phyloP scores from a whole-genome alignment of 2,329 filamentous ascomycete species.

The Saccharata proteae region DNA sequence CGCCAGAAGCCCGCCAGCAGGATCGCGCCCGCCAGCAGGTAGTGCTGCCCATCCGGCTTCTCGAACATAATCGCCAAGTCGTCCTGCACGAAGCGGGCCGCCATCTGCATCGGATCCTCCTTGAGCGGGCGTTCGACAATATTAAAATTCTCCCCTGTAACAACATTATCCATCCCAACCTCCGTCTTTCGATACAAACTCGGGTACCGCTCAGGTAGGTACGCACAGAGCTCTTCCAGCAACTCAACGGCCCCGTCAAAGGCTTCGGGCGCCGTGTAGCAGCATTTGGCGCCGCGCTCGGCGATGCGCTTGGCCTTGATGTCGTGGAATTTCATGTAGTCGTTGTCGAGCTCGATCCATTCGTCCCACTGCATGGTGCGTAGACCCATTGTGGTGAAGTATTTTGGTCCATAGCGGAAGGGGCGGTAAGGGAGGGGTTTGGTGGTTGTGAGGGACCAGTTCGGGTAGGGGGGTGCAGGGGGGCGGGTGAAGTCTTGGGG shows the following conservation, averaged over 20 bases:
- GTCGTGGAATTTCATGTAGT: constrained; percentile 60
- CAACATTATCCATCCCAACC: constrained; percentile 56
- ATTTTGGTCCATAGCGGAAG: constrained; percentile 65
- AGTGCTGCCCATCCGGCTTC: constrained; percentile 62
- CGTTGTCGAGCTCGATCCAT: constrained; percentile 78
- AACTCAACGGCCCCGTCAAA: constrained; percentile 63
- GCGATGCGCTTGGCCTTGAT: constrained; percentile 57
- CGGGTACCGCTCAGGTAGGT: constrained; percentile 66
- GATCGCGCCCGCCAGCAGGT: constrained; percentile 64
- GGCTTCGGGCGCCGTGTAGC: constrained; percentile 55
- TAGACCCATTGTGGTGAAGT: constrained; percentile 66
- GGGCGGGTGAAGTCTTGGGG: constrained; percentile 49
- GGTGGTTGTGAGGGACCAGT: constrained; percentile 57
- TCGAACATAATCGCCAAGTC: constrained; percentile 80
- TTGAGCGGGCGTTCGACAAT: constrained; percentile 49
- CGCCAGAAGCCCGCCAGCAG: constrained; percentile 76
- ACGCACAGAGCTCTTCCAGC: constrained; percentile 57
- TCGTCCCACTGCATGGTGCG: constrained; percentile 57
- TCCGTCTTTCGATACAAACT: constrained; percentile 51
- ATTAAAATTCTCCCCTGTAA: constrained; percentile 62
- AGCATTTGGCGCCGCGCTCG: constrained; percentile 56
- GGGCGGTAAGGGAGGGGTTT: constrained; percentile 67
- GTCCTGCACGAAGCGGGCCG: constrained; percentile 63
- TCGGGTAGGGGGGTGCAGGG: constrained; percentile 46
- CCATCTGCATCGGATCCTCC: constrained; percentile 70